Percentiles rank a stretch among this genome's conserved stretches.
These are phyloP conservation scores for Colletotrichum neosansevieriae DNA, from an alignment of 2,329 filamentous ascomycete genomes.

Conservation along the genomic window DNA sequence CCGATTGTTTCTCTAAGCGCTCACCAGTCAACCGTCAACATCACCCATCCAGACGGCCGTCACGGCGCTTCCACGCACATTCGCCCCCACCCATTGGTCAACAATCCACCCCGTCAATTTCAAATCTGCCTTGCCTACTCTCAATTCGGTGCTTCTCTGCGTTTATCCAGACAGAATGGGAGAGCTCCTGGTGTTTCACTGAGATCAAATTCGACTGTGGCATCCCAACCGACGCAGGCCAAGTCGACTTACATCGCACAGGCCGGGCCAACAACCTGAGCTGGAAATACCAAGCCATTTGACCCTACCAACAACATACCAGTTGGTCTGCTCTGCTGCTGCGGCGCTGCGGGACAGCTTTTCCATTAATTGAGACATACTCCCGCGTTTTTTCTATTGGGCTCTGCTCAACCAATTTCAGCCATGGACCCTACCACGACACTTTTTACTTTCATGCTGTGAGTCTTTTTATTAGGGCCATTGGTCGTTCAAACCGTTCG, in stretches of 20 bases:
- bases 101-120: conserved; percentile 44
- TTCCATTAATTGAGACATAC: conserved; percentile 24
- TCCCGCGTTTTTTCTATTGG: conserved; percentile 18
- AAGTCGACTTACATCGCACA: conserved; percentile 33
- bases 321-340: background rate
- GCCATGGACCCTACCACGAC: conserved; percentile 67
- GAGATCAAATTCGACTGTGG: conserved; percentile 30
- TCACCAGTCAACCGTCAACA: conserved; percentile 45
- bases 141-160: conserved; percentile 39
- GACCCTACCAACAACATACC: conserved; percentile 8
- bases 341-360: conserved; percentile 11
- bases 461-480: conserved; percentile 59
- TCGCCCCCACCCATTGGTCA: conserved; percentile 45
- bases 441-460: conserved; percentile 57
- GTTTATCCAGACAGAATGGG: conserved; percentile 47
- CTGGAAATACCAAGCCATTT: conserved; percentile 19
- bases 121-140: conserved; percentile 31
- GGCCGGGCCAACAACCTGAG: conserved; percentile 30
- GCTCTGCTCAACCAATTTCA: conserved; percentile 8
- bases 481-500: conserved; percentile 40
- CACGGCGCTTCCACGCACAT: conserved; percentile 48
- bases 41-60: conserved; percentile 41
- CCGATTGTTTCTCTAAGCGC: conserved; percentile 47
- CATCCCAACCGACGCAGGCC: conserved; percentile 34
- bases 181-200: conserved; percentile 39